A percentile compares a stretch with the other conserved stretches of the same genome.
phyloP scores from a whole-genome alignment of 202 grass and related monocot genomes.

The Musa balbisiana region DNA sequence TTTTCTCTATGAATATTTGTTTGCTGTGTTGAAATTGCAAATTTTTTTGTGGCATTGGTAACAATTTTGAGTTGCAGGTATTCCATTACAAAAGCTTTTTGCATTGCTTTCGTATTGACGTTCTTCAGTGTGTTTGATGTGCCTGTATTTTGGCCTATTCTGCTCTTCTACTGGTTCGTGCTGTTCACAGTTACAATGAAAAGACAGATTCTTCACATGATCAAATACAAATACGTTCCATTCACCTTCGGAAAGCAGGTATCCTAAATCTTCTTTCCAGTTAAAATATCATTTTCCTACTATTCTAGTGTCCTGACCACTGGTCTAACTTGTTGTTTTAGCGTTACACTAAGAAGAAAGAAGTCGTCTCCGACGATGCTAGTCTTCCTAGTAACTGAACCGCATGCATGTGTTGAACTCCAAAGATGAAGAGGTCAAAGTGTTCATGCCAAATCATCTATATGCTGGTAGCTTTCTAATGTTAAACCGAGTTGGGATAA shows the following conservation, averaged over 20 bases:
- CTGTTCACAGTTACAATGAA: slow-evolving; percentile 72
- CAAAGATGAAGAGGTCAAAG: background rate
- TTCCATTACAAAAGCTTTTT: slow-evolving; percentile 61
- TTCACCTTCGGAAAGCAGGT: slow-evolving; percentile 82
- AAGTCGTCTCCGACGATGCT: slow-evolving; percentile 26
- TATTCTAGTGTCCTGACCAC: slow-evolving; percentile 4
- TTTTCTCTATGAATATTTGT: background rate
- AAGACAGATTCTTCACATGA: slow-evolving; percentile 75
- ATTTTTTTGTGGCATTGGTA: slow-evolving; percentile 1
- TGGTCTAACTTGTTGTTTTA: slow-evolving; percentile 19
- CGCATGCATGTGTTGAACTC: background rate
- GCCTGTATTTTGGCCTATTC: slow-evolving; percentile 84
- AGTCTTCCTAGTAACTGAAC: slow-evolving; percentile 1
- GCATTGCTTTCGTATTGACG: slow-evolving; percentile 62
- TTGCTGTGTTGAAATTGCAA: background rate
- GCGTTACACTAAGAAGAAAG: slow-evolving; percentile 38
- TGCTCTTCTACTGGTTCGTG: slow-evolving; percentile 64
- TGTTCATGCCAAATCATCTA: background rate
- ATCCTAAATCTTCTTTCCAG: slow-evolving; percentile 8
- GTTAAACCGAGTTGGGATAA: no score
- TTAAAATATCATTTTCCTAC: background rate
- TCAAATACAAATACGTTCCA: slow-evolving; percentile 82
- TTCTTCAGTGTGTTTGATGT: slow-evolving; percentile 68
- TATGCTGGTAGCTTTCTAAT: no score
- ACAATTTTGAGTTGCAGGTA: slow-evolving; percentile 40